Base-by-base conservation (phyloP, 345 rosid species). In the Aegle marmelos region DNA sequence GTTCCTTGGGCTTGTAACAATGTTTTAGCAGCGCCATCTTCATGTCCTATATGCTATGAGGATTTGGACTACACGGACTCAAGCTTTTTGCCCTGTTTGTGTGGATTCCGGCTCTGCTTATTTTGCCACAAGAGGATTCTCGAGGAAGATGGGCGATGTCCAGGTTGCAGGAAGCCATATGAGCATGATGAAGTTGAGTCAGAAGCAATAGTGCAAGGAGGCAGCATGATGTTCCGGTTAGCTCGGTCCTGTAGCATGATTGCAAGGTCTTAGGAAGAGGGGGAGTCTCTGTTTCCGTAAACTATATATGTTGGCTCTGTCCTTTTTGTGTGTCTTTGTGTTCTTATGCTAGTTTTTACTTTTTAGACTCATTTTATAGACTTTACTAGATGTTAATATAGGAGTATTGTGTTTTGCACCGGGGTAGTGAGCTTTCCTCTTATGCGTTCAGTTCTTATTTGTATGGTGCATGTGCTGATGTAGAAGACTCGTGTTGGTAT, bases 91-190 rank as follows among this genome's bases (percentile, higher is more conserved):
- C 98, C 99, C 14, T 95, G 99, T 71, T 84, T 83, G 30, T 95
- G 99, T 45, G 97, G 99, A 68, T 95, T 92, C 81, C 89, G 90
- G 70, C 93, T 95, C 71, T 95, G 99, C 64, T 92, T 95, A 70
- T 95, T 95, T 85, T 95, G 99, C 84, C 93, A 95, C 90, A 92
- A 93, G 90, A 92, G 93, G 81, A 95, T 95, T 67, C 91, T 92
- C 24, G 94, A 95, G 82, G 95, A 85, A 79, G 97, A 95, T 84
- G 93, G 92, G 22, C 96, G 98, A 54, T 95, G 99, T 86, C 99
- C 99, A 4, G 94, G 95, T 78, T 95, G 98, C 83, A 90, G 99
- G 85, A 91, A 93, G 83, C 91, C 88, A 0, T 95, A 95, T 59
- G 85, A 88, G 71, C 86, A 66, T 66, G 86, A 88, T 69, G 74